These are phyloP conservation scores for Aspergillus flavus DNA, from an alignment of 2,329 filamentous ascomycete species.

Conservation along the genomic window DNA sequence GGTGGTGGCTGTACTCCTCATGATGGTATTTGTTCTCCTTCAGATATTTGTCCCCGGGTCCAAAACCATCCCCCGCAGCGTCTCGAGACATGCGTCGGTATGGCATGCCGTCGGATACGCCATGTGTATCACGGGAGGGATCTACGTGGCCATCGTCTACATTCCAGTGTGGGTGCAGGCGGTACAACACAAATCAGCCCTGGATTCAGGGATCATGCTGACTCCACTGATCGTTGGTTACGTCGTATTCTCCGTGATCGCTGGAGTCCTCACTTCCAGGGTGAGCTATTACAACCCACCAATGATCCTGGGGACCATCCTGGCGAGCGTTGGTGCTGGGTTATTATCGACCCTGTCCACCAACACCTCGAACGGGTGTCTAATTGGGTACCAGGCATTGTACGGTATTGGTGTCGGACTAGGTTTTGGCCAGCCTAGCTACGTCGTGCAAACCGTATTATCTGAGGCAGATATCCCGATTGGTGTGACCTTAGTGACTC, in stretches of 20 bases:
- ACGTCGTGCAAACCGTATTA: background rate
- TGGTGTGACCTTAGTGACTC: background rate
- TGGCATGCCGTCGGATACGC: background rate
- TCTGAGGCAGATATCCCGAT: background rate
- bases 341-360: background rate
- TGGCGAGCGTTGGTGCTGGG: background rate
- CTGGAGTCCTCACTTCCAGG: background rate
- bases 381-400: background rate
- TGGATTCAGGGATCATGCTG: background rate
- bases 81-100: background rate
- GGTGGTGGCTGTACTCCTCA: conserved; percentile 49
- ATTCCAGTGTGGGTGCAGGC: background rate
- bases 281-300: background rate
- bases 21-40: background rate
- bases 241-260: background rate
- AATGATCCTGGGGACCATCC: background rate
- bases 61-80: background rate
- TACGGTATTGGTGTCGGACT: background rate
- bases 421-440: background rate
- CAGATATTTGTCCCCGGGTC: background rate
- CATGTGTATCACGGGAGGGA: background rate
- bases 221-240: background rate
- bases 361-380: background rate
- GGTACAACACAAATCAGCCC: background rate
- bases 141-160: background rate